Base-by-base conservation (phyloP, 176 grass and related monocot species). In the Rhynchospora pubera region DNA sequence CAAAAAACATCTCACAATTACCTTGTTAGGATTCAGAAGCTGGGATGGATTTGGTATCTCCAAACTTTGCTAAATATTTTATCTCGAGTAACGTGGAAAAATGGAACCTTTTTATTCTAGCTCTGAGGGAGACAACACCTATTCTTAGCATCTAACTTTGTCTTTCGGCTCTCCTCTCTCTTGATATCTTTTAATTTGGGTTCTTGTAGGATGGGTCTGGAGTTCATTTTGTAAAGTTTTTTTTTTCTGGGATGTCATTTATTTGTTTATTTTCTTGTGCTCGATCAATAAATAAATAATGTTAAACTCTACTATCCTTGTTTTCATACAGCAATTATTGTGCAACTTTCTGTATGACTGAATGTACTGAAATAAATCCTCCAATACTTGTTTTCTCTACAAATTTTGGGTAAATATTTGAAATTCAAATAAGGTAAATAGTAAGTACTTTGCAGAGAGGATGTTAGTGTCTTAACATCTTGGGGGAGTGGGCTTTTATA, bases 131-230 rank as follows among this genome's bases (percentile, higher is more conserved):
- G 79, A 82, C 61, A 66, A 67, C 13, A n/a, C 39, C 19, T 66
- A 82, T 82, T 66, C 21, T 3, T 82, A 82, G 61, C 58, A 82
- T 82, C 79, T 65, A 18, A 62, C 79, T 82, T 82, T 82, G 79
- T 82, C 79, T 82, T 82, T 82, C 60, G 79, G 79, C 62, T 67
- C 79, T 82, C 79, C 13, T 82, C 79, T 82, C 79, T 82, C 45
- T 51, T 65, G 42, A 67, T 53, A 53, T 82, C 61, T 82, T 65
- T 82, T 66, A 67, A 32, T 63, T 82, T 65, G 79, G 61, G 79
- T 62, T 82, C 42, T 82, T 64, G 12, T 66, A 48, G 79, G 79
- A 65, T 82, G 58, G 79, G 44, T 82, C 9, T 52, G 15, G 18
- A 82, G 39, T 82, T 22, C 47, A 76, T 82, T 63, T 65, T 66